A percentile compares a stretch with the other conserved stretches of the same genome.
These are phyloP conservation scores for Fusarium zealandicum DNA, from an alignment of 2,329 filamentous ascomycete genomes.

Conservation along the genomic window DNA sequence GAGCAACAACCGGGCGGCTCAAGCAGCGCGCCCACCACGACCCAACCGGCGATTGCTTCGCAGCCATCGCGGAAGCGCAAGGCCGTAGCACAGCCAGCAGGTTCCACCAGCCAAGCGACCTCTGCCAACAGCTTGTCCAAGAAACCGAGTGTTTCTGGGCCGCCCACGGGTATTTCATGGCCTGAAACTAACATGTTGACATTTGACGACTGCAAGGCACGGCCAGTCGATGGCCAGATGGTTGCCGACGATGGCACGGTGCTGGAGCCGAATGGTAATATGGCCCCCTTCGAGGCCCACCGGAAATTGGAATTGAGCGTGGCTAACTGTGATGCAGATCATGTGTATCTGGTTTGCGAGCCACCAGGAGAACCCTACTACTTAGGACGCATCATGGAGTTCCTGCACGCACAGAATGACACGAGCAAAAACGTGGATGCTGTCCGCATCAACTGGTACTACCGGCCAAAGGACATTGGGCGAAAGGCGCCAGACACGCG, in stretches of 20 bases:
- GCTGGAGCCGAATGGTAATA: slow-evolving; percentile 81
- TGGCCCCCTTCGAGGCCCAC: slow-evolving; percentile 22
- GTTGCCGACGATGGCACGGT: slow-evolving; percentile 90
- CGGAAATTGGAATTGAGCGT: slow-evolving; percentile 34
- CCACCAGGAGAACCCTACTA: slow-evolving; percentile 98
- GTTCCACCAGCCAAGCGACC: slow-evolving; percentile 33
- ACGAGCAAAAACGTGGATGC: slow-evolving; percentile 78
- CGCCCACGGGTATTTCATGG: slow-evolving; percentile 50
- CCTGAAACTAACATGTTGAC: slow-evolving; percentile 86
- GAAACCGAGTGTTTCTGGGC: slow-evolving; percentile 40
- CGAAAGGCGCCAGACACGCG: slow-evolving; percentile 91
- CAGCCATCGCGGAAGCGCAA: slow-evolving; percentile 83
- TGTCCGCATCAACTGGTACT: slow-evolving; percentile 97
- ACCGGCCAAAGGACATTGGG: slow-evolving; percentile 93
- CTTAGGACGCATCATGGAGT: slow-evolving; percentile 97
- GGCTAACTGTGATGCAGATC: slow-evolving; percentile 57
- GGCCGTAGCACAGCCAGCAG: slow-evolving; percentile 58
- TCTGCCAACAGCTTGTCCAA: slow-evolving; percentile 36
- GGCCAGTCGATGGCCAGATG: slow-evolving; percentile 77
- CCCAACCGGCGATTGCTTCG: slow-evolving; percentile 58
- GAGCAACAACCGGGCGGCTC: slow-evolving; percentile 42
- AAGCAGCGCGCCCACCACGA: slow-evolving; percentile 48
- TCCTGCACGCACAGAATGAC: slow-evolving; percentile 83
- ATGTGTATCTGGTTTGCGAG: slow-evolving; percentile 97
- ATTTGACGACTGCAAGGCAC: slow-evolving; percentile 76